These are phyloP conservation scores for Myriosclerotinia duriaeana DNA, from an alignment of 2,329 filamentous ascomycete genomes.

Conservation along the genomic window DNA sequence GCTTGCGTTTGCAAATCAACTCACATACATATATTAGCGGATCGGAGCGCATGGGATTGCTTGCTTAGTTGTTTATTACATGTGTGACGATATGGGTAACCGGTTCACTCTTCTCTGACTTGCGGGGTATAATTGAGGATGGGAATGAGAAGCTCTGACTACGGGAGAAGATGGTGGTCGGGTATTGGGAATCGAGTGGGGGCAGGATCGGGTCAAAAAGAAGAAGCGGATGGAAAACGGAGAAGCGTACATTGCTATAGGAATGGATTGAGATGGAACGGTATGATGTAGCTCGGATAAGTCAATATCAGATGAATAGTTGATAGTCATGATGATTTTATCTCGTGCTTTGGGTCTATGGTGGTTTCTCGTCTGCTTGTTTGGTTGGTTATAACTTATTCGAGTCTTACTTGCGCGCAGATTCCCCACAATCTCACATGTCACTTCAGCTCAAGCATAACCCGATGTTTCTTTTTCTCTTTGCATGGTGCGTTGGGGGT, in stretches of 20 bases:
- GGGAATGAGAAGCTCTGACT: neutral
- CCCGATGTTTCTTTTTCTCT: too few relatives aligned
- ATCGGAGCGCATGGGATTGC: neutral
- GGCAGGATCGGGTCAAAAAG: neutral
- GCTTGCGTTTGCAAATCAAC: constrained; percentile 10
- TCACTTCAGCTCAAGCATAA: too few relatives aligned
- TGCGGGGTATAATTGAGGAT: constrained; percentile 9
- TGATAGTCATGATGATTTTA: constrained; percentile 11
- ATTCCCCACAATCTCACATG: too few relatives aligned
- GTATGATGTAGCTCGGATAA: neutral
- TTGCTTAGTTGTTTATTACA: constrained; percentile 15
- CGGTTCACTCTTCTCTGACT: constrained; percentile 12
- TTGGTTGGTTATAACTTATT: too few relatives aligned
- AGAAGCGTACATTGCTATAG: constrained; percentile 3
- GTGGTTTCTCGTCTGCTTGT: too few relatives aligned
- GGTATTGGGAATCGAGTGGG: too few relatives aligned
- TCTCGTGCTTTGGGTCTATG: neutral
- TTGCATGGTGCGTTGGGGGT: too few relatives aligned
- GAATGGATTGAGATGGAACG: neutral
- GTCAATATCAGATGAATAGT: constrained; percentile 2
- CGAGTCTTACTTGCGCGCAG: too few relatives aligned
- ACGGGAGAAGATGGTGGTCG: neutral
- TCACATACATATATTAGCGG: constrained; percentile 15
- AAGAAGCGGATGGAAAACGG: neutral
- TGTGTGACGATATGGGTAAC: constrained; percentile 7